phyloP scores from a whole-genome alignment of 2,329 filamentous ascomycete genomes.

The Trichoderma sp. region DNA sequence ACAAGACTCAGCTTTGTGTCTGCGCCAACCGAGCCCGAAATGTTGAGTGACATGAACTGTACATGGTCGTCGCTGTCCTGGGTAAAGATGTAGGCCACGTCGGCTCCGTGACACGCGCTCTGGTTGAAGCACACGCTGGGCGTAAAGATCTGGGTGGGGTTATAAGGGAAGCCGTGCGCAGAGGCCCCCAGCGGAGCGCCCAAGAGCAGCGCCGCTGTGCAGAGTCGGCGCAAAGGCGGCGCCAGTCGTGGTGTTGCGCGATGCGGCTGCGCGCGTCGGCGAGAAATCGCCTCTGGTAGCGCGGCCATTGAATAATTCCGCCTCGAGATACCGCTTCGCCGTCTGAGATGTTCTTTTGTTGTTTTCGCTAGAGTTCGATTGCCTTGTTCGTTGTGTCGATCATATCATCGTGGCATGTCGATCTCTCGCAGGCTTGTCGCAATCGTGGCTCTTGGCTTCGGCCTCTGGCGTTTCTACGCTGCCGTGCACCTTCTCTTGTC shows the following conservation, averaged over 20 bases:
- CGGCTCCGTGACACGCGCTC: conserved; percentile 40
- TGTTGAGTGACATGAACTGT: conserved; percentile 67
- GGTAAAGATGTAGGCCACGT: conserved; percentile 71
- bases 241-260: conserved; percentile 20
- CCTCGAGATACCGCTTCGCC: conserved; percentile 6
- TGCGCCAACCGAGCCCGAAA: conserved; percentile 60
- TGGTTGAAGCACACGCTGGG: conserved; percentile 51
- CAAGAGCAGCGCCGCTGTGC: conserved; percentile 11
- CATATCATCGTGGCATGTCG: conserved; percentile 24
- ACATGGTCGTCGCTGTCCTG: conserved; percentile 51
- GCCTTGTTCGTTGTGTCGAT: conserved; percentile 13
- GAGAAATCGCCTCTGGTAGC: conserved; percentile 4
- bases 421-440: conserved; percentile 17
- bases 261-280: conserved; percentile 25
- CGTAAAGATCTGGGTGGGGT: conserved; percentile 73
- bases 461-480: not conserved
- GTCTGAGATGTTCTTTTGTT: not conserved
- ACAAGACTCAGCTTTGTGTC: conserved; percentile 55
- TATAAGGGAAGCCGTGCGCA: conserved; percentile 69
- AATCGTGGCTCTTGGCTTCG: not conserved
- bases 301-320: conserved; percentile 21
- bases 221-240: conserved; percentile 5
- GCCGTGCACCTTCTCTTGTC: not conserved
- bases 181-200: conserved; percentile 36
- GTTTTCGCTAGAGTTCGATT: not conserved